Conservation (phyloP, 495 filamentous ascomycete genomes). For the Podospora conica region DNA sequence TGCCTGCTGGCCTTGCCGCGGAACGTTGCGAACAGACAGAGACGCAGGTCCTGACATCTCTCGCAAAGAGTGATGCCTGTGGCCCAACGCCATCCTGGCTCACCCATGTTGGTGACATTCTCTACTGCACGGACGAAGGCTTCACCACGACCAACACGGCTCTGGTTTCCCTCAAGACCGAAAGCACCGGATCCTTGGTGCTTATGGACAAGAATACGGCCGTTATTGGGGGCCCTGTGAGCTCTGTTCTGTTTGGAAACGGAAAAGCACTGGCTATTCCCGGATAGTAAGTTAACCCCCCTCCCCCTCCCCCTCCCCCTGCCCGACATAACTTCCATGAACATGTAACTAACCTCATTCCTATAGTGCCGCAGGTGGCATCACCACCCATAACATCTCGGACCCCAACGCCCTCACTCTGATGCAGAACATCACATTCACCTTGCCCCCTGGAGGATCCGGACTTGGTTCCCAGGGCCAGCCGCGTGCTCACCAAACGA, state of each 20-base stretch:
- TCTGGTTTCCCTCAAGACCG: constrained; percentile 34
- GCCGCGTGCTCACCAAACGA: constrained; percentile 61
- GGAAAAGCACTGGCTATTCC: constrained; percentile 40
- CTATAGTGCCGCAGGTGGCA: constrained; percentile 14
- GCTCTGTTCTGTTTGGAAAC: constrained; percentile 36
- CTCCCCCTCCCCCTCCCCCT: neutral
- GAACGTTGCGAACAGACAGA: neutral
- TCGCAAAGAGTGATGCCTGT: constrained; percentile 44
- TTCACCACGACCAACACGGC: constrained; percentile 31
- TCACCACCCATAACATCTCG: constrained; percentile 20
- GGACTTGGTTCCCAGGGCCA: constrained; percentile 51
- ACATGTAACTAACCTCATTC: constrained; percentile 1
- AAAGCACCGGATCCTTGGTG: constrained; percentile 32
- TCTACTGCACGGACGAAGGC: constrained; percentile 60
- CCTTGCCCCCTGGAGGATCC: constrained; percentile 42
- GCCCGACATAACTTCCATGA: neutral
- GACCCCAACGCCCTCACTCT: constrained; percentile 27
- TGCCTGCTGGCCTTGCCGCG: constrained; percentile 8
- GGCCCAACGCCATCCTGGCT: constrained; percentile 55
- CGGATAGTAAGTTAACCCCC: constrained; percentile 38
- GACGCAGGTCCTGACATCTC: constrained; percentile 19
- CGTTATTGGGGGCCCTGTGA: constrained; percentile 39
- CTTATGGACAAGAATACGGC: constrained; percentile 27
- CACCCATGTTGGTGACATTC: constrained; percentile 37
- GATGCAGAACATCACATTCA: constrained; percentile 49